Conservation (phyloP, 345 rosid species). For the Combretum micranthum region DNA sequence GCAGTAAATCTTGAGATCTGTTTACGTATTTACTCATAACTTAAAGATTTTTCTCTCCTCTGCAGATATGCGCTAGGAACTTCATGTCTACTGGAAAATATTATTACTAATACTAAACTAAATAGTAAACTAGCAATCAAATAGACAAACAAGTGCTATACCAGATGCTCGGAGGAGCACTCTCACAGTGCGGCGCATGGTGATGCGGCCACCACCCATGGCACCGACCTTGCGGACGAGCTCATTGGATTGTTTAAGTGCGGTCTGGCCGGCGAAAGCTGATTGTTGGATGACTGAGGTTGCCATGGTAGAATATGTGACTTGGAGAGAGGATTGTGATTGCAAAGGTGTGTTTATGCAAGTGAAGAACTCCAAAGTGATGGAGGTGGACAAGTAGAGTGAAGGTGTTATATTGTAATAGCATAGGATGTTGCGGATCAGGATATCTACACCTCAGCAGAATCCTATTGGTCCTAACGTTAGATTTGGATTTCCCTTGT, state of each 20-base stretch:
- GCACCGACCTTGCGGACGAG: conserved; percentile 60
- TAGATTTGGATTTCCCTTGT: conserved; percentile 10
- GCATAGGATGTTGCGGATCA: conserved; percentile 8
- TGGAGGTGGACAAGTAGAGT: background rate
- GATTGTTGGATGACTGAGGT: conserved; percentile 80
- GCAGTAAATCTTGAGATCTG: too few relatives aligned
- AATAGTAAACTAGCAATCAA: conserved; percentile 1
- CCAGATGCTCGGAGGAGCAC: conserved; percentile 86
- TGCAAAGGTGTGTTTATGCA: background rate
- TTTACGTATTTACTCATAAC: too few relatives aligned
- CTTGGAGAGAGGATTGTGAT: background rate
- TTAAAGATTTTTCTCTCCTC: too few relatives aligned
- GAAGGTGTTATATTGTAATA: conserved; percentile 10
- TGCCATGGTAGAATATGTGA: conserved; percentile 43
- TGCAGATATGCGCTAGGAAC: too few relatives aligned
- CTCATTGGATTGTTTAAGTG: conserved; percentile 64
- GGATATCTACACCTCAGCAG: conserved; percentile 17
- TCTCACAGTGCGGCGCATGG: conserved; percentile 85
- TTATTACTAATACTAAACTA: background rate
- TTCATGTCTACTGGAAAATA: too few relatives aligned
- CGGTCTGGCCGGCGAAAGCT: conserved; percentile 69
- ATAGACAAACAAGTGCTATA: conserved; percentile 6
- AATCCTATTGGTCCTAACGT: conserved; percentile 12
- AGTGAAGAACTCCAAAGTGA: background rate
- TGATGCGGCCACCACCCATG: conserved; percentile 51